Evolutionary conservation across 2,329 filamentous ascomycete species (phyloP), one percentile per base, ranked within the genome.

Genomic region (Fusarium falciforme): DNA sequence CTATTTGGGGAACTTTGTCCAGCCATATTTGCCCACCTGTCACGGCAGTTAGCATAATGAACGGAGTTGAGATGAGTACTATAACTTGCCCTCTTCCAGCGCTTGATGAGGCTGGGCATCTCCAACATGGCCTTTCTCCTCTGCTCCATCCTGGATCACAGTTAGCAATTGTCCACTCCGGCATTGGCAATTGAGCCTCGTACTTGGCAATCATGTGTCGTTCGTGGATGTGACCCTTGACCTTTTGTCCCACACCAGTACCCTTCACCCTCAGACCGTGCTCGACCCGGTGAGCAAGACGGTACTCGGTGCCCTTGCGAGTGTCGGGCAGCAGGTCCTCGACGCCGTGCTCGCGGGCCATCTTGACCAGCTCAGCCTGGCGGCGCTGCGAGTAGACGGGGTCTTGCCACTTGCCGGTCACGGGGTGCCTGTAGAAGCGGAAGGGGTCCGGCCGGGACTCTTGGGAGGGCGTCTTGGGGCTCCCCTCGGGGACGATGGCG

Each of bases 161-260:
- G 72, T 79, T 63, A 79, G 77, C 61, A 44, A 65, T 55, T 42
- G 58, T 58, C 20, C 64, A 44, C 42, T 49, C 33, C 36, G 42
- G 29, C 17, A 25, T 31, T 33, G 27, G 31, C 65, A 8, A 62
- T 38, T 54, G 35, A 11, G 6, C 64, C 16, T 87, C 90, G 73
- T 90, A 91, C 87, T 92, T 91, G 71, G 89, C 87, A 85, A 93
- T 92, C 86, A 98, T 87, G 79, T 93, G 93, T 81, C 96, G 91
- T 88, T 99, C 96, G 91, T 95, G 94, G 78, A 91, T 89, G 84
- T 98, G 96, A 83, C 96, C 96, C 92, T 98, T 99, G 82, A 98
- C 96, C 84, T 89, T 92, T 85, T 98, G 92, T 67, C 95, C 96
- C 76, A 94, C 91, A 87, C 96, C 96, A 2, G 96, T 98, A 78